Evolutionary conservation across 306 rosid genomes (phyloP), one percentile per base, ranked within the genome.

Genomic region (Prunus kanzakura): DNA sequence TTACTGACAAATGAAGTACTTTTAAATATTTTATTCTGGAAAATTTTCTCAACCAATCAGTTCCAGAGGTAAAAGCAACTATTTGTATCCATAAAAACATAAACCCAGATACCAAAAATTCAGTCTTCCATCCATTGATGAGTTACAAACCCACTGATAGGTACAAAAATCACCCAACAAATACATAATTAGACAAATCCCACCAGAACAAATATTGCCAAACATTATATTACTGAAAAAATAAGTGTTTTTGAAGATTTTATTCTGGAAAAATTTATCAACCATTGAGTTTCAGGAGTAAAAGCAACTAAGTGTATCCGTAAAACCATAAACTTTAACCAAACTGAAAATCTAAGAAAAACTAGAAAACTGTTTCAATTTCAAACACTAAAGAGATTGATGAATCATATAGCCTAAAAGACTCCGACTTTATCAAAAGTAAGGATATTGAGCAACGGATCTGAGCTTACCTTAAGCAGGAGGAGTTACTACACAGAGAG

Each of bases 381-480:
- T 30, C 11, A 15, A 58, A 58, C 25, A 23, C 30, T 0, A 58
- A 6, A 29, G 41, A 32, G 25, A 35, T 18, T 35, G 8, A 64
- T 18, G 69, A 64, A 8, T 38, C 23, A 19, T 3, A 35, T 62
- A 29, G 23, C 8, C 0, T 2, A 35, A 64, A 35, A 19, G 14
- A 35, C 25, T 8, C 13, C 0, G 47, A 64, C 19, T 3, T 0
- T 12, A 64, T 64, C 1, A 22, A 11, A 45, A 20, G 8, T 22
- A 25, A 8, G 22, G 15, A 11, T 19, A 20, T 12, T 29, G 16
- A 32, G 20, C 1, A 2, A 13, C 3, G 54, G 41, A 72, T 57
- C 27, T 23, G 67, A 56, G 41, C 38, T 10, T 58, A 73, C 77
- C 77, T 73, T 27, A 58, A 14, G 35, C 29, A 61, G 57, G 8